These are phyloP conservation scores for Suhomyces maxii DNA, from an alignment of 1,139 yeast species.

Conservation along the genomic window DNA sequence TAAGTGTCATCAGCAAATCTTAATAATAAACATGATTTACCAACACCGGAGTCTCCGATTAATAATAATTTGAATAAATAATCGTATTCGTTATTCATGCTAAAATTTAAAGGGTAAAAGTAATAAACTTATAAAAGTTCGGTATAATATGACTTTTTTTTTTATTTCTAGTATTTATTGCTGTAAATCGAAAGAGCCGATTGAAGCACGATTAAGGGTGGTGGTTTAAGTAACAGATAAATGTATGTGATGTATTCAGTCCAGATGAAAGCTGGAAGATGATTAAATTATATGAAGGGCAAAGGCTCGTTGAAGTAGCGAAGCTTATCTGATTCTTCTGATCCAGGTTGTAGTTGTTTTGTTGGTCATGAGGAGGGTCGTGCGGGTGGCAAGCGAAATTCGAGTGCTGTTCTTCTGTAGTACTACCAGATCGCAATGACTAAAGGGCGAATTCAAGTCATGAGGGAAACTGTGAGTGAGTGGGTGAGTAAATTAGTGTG, in stretches of 20 bases:
- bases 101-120: not conserved
- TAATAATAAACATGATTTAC: slow-evolving; percentile 90
- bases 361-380: slow-evolving; percentile 12
- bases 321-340: slow-evolving; percentile 4
- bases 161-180: not conserved
- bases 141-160: not conserved
- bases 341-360: slow-evolving; percentile 9
- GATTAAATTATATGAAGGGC: not conserved
- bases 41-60: slow-evolving; percentile 98
- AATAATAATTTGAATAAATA: slow-evolving; percentile 89
- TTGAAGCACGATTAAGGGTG: not conserved
- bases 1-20: slow-evolving; percentile 98
- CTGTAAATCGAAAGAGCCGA: not conserved
- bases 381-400: slow-evolving; percentile 3
- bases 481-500: no score
- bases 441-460: not conserved
- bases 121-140: not conserved
- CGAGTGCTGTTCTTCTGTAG: not conserved
- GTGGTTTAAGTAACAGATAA: not conserved
- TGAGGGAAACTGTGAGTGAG: no score
- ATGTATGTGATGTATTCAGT: not conserved
- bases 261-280: not conserved
- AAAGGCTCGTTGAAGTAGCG: not conserved
- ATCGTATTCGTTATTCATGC: slow-evolving; percentile 90
- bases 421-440: not conserved